Conservation (phyloP, 2,329 filamentous ascomycete genomes). For the Chalaropsis thielavioides region DNA sequence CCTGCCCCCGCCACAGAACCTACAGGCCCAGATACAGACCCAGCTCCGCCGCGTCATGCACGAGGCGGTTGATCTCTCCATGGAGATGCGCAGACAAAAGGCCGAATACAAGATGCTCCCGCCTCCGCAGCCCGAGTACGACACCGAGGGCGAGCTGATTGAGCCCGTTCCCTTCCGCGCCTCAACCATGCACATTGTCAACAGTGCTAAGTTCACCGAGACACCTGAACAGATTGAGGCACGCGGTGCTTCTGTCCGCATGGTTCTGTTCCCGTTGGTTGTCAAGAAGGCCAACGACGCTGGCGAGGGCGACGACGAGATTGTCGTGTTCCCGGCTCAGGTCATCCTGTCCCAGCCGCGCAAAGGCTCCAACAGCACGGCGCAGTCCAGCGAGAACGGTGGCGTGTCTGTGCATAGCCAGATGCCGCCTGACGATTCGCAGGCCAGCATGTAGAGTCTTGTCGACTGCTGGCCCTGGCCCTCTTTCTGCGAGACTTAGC, state of each 20-base stretch:
- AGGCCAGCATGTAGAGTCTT: conserved; percentile 23
- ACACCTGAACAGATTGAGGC: conserved; percentile 69
- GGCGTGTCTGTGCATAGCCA: conserved; percentile 26
- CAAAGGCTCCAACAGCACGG: conserved; percentile 27
- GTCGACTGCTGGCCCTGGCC: conserved; percentile 13
- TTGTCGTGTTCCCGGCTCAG: conserved; percentile 88
- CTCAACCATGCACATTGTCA: conserved; percentile 67
- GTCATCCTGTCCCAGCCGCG: conserved; percentile 57
- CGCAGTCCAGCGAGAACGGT: conserved; percentile 39
- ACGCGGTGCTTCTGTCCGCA: conserved; percentile 63
- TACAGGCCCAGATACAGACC: conserved; percentile 66
- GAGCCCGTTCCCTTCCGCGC: conserved; percentile 87
- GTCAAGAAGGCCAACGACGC: conserved; percentile 88
- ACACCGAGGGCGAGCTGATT: conserved; percentile 76
- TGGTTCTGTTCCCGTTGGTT: conserved; percentile 90
- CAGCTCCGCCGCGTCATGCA: conserved; percentile 78
- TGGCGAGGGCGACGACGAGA: conserved; percentile 80
- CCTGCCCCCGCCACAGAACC: conserved; percentile 69
- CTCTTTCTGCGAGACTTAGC: neutral
- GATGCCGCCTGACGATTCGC: conserved; percentile 24
- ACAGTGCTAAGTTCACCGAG: conserved; percentile 45
- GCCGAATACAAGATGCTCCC: conserved; percentile 99
- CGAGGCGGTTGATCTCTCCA: conserved; percentile 74
- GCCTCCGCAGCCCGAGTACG: conserved; percentile 85
- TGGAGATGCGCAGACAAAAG: conserved; percentile 94